Percentiles rank a stretch among this genome's conserved stretches.
Evolutionary conservation across 78 protist species (phyloP).

Genomic region (Dictyostelium capitatum): DNA sequence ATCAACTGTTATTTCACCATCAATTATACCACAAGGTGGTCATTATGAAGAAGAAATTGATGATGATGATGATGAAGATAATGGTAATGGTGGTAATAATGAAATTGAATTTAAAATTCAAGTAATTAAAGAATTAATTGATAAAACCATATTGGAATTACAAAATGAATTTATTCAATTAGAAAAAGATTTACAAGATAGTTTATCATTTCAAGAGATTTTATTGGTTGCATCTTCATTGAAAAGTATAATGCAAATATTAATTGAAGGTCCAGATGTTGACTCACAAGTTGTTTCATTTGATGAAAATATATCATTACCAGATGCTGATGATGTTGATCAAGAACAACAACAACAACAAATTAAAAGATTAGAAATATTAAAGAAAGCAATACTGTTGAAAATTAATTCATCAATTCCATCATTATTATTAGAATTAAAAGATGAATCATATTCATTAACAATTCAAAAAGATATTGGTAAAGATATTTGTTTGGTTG

Average conservation of each 20-base stretch:
- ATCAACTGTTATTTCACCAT: not conserved
- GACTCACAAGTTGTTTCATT: conserved; percentile 15
- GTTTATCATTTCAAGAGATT: conserved; percentile 41
- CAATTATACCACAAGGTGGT: not conserved
- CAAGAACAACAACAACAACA: not conserved
- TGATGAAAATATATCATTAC: not conserved
- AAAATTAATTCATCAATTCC: conserved; percentile 20
- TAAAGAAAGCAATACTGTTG: conserved; percentile 19
- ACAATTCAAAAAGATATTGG: not conserved
- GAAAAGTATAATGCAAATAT: conserved; percentile 32
- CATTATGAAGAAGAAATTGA: not conserved
- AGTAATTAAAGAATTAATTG: conserved; percentile 17
- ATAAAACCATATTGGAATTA: not conserved
- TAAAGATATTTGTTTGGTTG: conserved; percentile 28
- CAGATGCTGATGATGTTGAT: not conserved
- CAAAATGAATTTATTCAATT: conserved; percentile 23
- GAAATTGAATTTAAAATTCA: conserved; percentile 30
- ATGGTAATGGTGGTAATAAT: not conserved
- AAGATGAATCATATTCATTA: not conserved
- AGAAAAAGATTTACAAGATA: conserved; percentile 2
- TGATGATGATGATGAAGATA: not conserved
- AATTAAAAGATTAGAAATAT: conserved; percentile 16
- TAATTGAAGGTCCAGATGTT: conserved; percentile 35
- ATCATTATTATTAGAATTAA: not conserved
- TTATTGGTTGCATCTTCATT: conserved; percentile 30